A percentile compares a stretch with the other conserved stretches of the same genome.
These are phyloP conservation scores for Thalassiosira hispida DNA, from an alignment of 352 stramenopile genomes.

Conservation along the genomic window DNA sequence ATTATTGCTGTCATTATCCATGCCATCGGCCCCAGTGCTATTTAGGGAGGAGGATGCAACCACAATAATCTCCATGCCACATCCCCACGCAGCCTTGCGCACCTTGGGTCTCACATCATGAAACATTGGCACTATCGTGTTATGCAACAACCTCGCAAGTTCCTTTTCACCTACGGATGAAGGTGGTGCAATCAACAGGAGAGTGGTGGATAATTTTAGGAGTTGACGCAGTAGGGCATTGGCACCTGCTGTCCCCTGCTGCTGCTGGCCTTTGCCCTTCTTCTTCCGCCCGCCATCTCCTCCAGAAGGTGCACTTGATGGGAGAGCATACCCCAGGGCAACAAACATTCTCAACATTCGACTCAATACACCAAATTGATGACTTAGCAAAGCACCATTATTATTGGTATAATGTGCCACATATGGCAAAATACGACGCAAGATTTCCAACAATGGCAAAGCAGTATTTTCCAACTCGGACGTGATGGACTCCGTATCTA, in stretches of 20 bases:
- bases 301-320: slow-evolving; percentile 19
- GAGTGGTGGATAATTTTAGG: slow-evolving; percentile 41
- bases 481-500: neutral
- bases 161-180: slow-evolving; percentile 39
- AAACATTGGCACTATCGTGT: slow-evolving; percentile 58
- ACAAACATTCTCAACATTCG: slow-evolving; percentile 42
- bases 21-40: slow-evolving; percentile 24
- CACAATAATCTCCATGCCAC: slow-evolving; percentile 47
- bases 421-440: slow-evolving; percentile 55
- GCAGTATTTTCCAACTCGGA: slow-evolving; percentile 33
- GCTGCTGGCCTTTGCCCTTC: slow-evolving; percentile 42
- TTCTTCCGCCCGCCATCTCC: slow-evolving; percentile 11
- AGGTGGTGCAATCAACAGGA: slow-evolving; percentile 44
- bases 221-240: slow-evolving; percentile 50
- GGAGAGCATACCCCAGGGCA: slow-evolving; percentile 50
- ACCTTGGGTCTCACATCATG: slow-evolving; percentile 61
- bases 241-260: neutral
- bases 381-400: slow-evolving; percentile 41
- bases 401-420: slow-evolving; percentile 48
- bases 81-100: slow-evolving; percentile 54
- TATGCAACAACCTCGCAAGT: slow-evolving; percentile 52
- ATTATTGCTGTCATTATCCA: neutral
- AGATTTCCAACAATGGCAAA: slow-evolving; percentile 64
- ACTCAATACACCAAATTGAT: slow-evolving; percentile 43
- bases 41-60: slow-evolving; percentile 32